phyloP scores from a whole-genome alignment of 106 monocot genomes.

The Xerophyta viscosa region DNA sequence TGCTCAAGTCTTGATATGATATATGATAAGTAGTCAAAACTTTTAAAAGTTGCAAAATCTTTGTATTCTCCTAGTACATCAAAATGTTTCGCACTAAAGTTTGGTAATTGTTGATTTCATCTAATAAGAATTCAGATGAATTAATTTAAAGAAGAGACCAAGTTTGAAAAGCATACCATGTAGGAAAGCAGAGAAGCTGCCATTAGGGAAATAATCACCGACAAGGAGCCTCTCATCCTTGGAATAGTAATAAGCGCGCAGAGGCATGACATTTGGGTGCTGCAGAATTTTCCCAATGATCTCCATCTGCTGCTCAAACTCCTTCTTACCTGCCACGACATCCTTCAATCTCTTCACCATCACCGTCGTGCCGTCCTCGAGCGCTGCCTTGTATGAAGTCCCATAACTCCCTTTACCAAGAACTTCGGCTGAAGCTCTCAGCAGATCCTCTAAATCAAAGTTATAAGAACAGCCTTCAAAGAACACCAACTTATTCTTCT shows the following conservation, averaged over 20 bases:
- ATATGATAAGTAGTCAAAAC: no score
- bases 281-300: slow-evolving; percentile 63
- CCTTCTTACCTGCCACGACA: slow-evolving; percentile 72
- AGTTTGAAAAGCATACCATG: slow-evolving; percentile 72
- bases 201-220: slow-evolving; percentile 56
- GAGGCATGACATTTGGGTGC: slow-evolving; percentile 64
- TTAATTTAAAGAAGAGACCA: background rate
- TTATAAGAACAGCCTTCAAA: slow-evolving; percentile 82
- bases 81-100: no score
- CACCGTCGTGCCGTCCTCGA: slow-evolving; percentile 87
- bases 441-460: slow-evolving; percentile 89
- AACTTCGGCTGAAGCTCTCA: slow-evolving; percentile 95
- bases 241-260: slow-evolving; percentile 94
- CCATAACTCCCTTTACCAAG: slow-evolving; percentile 96
- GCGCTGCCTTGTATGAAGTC: slow-evolving; percentile 88
- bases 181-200: slow-evolving; percentile 55
- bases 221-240: slow-evolving; percentile 98
- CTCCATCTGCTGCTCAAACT: slow-evolving; percentile 98
- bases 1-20: no score
- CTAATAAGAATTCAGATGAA: background rate
- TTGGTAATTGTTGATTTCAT: background rate
- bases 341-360: slow-evolving; percentile 96
- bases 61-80: no score
- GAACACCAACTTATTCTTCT: slow-evolving; percentile 84
- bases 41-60: no score